A percentile compares a stretch with the other conserved stretches of the same genome.
phyloP scores from a whole-genome alignment of 2,329 filamentous ascomycete genomes.

The Shiraia sp. region DNA sequence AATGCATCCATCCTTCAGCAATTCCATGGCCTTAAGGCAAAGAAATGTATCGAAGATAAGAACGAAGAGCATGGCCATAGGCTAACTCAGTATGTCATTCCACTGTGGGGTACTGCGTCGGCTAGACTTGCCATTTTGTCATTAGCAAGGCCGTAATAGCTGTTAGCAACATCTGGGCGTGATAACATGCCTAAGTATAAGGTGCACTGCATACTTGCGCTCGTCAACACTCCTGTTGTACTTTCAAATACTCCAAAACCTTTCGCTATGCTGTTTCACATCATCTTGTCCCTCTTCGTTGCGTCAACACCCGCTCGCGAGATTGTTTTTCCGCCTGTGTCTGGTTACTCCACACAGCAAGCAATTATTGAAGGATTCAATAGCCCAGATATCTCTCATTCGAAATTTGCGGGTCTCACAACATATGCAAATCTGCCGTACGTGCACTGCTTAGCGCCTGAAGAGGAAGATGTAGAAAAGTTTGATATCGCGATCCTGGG shows the following conservation, averaged over 20 bases:
- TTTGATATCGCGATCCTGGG: constrained; percentile 56
- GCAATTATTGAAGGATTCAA: constrained; percentile 23
- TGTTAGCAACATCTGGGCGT: no score
- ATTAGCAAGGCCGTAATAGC: constrained; percentile 4
- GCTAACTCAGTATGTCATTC: no score
- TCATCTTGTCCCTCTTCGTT: not conserved
- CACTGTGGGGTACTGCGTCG: constrained; percentile 12
- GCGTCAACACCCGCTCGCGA: constrained; percentile 35
- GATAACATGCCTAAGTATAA: no score
- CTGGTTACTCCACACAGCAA: constrained; percentile 41
- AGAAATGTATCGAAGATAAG: no score
- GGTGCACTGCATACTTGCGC: not conserved
- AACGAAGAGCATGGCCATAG: no score
- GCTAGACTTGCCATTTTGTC: constrained; percentile 13
- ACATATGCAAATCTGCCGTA: constrained; percentile 56
- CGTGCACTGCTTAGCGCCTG: constrained; percentile 50
- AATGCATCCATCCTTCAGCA: no score
- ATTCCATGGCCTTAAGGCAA: no score
- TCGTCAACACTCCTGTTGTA: not conserved
- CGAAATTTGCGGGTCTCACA: constrained; percentile 48
- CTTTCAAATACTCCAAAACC: not conserved
- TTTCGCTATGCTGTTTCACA: constrained; percentile 4
- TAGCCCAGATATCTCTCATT: constrained; percentile 33
- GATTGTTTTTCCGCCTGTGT: constrained; percentile 50
- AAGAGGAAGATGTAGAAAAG: constrained; percentile 42